phyloP scores from a whole-genome alignment of 2,329 filamentous ascomycete genomes.

The Hypocreales sp. region DNA sequence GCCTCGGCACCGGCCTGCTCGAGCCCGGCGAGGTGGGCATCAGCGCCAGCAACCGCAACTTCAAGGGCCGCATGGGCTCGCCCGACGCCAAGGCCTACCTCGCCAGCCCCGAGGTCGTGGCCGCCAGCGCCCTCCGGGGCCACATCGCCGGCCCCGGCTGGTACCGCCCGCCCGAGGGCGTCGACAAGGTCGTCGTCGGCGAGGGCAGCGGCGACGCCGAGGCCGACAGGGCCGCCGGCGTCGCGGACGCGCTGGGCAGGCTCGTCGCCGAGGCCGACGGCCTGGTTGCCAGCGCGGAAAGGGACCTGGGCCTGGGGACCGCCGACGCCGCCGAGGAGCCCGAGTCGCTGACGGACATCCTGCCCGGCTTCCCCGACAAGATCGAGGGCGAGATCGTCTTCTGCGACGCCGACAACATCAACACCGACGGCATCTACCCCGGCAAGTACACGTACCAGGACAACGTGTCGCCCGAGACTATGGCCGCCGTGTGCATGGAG shows the following conservation, averaged over 20 bases:
- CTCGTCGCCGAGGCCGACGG: slow-evolving; percentile 53
- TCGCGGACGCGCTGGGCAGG: slow-evolving; percentile 57
- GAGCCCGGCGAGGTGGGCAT: slow-evolving; percentile 81
- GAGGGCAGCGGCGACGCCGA: slow-evolving; percentile 53
- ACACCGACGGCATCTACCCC: slow-evolving; percentile 87
- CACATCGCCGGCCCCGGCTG: slow-evolving; percentile 61
- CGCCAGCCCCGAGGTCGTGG: slow-evolving; percentile 79
- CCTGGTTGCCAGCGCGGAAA: slow-evolving; percentile 39
- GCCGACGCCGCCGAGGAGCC: neutral
- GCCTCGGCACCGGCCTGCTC: slow-evolving; percentile 61
- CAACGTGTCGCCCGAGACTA: slow-evolving; percentile 55
- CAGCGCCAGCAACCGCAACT: slow-evolving; percentile 73
- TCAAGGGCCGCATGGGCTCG: slow-evolving; percentile 74
- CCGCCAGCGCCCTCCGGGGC: slow-evolving; percentile 66
- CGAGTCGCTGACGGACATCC: slow-evolving; percentile 5
- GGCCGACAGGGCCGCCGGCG: slow-evolving; percentile 48
- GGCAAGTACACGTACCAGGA: slow-evolving; percentile 91
- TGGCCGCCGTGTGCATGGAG: slow-evolving; percentile 84
- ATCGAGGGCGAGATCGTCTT: slow-evolving; percentile 80
- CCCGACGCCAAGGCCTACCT: slow-evolving; percentile 61
- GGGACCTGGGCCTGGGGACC: slow-evolving; percentile 15
- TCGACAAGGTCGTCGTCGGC: slow-evolving; percentile 51
- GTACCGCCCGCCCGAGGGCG: slow-evolving; percentile 58
- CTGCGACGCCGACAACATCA: slow-evolving; percentile 66
- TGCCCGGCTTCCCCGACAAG: slow-evolving; percentile 61